Base-by-base conservation (phyloP, 2,329 filamentous ascomycete genomes). In the Aspergillus awamori region DNA sequence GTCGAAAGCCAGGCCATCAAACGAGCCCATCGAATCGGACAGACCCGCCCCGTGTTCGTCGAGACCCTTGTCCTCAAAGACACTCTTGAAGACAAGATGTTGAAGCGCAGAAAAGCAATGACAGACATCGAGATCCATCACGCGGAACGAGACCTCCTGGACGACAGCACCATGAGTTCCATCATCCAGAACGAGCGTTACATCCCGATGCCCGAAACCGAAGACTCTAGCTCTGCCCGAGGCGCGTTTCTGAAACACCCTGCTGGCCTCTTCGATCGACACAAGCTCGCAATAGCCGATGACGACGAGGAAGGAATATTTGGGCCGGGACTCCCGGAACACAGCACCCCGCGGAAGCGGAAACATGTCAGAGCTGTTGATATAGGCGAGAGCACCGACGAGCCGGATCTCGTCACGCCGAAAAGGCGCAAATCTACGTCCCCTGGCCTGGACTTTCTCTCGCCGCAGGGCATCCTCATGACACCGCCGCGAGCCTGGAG, bases 1-100 rank as follows among this genome's bases (percentile, higher is more conserved):
- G 84, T 96, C 0, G 91, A 96, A 74, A 92, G 91, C 1, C 94
- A 98, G 75, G 94, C 94, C 0, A 92, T 97, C 64, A 96, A 96
- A 62, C 88, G 94, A 71, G 92, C 91, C 0, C 90, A 96, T 66
- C 85, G 94, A 11, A 96, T 97, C 68, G 93, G 92, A 10, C 93
- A 97, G 74, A 87, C 80, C 0, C 88, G 86, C 62, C 86, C 87
- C 0, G 93, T 97, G 0, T 87, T 86, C 8, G 93, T 97, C 0
- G 92, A 97, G 77, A 97, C 93, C 0, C 79, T 97, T 1, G 89
- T 97, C 0, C 79, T 97, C 5, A 85, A 85, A 57, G 87, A 87
- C 60, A 96, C 91, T 8, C 86, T 97, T 8, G 94, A 97, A 70
- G 92, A 97, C 73, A 86, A 89, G 15, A 94, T 98, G 69, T 81